Evolutionary conservation across 495 filamentous ascomycete species (phyloP).

Genomic region (Podospora bellae-mahoneyi): DNA sequence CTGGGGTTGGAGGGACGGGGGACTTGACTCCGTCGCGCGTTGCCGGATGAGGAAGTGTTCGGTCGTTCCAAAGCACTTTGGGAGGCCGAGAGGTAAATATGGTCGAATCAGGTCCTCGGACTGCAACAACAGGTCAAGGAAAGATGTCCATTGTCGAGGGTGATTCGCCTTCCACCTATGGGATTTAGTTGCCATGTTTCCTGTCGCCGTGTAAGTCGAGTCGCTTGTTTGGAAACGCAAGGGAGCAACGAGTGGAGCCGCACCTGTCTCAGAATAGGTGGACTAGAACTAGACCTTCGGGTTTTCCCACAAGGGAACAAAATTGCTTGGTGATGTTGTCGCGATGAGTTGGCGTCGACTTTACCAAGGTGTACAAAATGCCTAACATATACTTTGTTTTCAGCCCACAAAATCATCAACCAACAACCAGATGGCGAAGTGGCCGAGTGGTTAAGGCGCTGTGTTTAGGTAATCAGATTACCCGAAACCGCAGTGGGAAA

Average conservation of each 20-base stretch:
- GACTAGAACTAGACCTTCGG: background rate
- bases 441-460: background rate
- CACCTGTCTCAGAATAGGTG: background rate
- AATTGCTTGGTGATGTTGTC: background rate
- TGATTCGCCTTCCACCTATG: background rate
- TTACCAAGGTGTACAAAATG: background rate
- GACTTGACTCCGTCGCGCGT: background rate
- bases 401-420: background rate
- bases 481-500: conserved; percentile 8
- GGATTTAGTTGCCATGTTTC: background rate
- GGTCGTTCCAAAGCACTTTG: background rate
- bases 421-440: background rate
- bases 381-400: background rate
- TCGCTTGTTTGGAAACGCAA: background rate
- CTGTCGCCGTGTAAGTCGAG: background rate
- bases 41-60: background rate
- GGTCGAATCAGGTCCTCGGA: background rate
- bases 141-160: background rate
- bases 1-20: background rate
- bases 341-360: background rate
- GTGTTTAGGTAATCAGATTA: background rate
- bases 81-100: background rate
- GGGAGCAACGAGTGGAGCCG: background rate
- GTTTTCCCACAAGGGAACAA: background rate
- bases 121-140: background rate